phyloP scores from a whole-genome alignment of 2,329 filamentous ascomycete genomes.

The Lecanoromycetidae sp. region DNA sequence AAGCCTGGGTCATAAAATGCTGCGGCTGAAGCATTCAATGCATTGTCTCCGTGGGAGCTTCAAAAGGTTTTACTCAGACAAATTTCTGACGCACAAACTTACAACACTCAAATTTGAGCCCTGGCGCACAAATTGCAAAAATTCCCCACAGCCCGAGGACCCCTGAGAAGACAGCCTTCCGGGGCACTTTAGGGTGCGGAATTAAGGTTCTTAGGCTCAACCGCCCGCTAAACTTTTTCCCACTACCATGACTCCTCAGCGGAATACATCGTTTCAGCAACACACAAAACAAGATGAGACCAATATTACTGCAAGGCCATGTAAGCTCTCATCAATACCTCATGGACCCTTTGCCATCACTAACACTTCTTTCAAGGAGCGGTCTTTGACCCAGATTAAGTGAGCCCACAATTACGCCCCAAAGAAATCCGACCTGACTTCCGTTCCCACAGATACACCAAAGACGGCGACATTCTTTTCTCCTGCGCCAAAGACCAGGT shows the following conservation, averaged over 20 bases:
- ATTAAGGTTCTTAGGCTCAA: slow-evolving; percentile 15
- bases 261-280: background rate
- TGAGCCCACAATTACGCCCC: slow-evolving; percentile 31
- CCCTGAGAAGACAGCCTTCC: background rate
- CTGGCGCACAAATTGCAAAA: background rate
- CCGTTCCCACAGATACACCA: slow-evolving; percentile 57
- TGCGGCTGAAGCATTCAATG: too few species aligned
- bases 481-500: slow-evolving; percentile 93
- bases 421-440: slow-evolving; percentile 1
- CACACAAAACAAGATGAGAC: slow-evolving; percentile 59
- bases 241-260: background rate
- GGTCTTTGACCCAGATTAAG: slow-evolving; percentile 90
- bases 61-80: too few species aligned
- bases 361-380: slow-evolving; percentile 46
- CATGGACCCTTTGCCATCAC: background rate
- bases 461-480: slow-evolving; percentile 93
- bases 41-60: too few species aligned
- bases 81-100: background rate
- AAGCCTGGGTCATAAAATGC: too few species aligned
- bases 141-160: background rate
- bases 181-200: background rate
- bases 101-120: background rate
- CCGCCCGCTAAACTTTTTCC: slow-evolving; percentile 7
- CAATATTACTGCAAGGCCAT: slow-evolving; percentile 91
- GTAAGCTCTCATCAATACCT: slow-evolving; percentile 34